phyloP scores from a whole-genome alignment of 257 asterid genomes.

The Solanum stenotomum region DNA sequence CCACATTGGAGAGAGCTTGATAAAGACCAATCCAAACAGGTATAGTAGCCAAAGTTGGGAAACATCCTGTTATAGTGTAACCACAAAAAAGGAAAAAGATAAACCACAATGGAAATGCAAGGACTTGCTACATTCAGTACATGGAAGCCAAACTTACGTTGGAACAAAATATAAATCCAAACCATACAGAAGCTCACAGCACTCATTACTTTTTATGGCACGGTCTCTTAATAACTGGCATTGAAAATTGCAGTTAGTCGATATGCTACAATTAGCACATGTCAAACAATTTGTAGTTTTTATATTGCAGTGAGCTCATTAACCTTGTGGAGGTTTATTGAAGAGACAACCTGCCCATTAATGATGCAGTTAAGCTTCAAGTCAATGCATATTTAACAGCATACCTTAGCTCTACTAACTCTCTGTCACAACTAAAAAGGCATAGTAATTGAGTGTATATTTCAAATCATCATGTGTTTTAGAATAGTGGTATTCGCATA shows the following conservation, averaged over 20 bases:
- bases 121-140: not conserved
- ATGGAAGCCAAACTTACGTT: not conserved
- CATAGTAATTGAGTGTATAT: not conserved
- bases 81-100: not conserved
- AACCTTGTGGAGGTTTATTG: not conserved
- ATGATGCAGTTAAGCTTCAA: not conserved
- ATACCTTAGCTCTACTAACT: not conserved
- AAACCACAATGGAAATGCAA: not conserved
- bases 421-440: not conserved
- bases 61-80: slow-evolving; percentile 52
- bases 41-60: slow-evolving; percentile 98
- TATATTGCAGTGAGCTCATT: not conserved
- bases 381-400: not conserved
- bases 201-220: not conserved
- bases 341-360: not conserved
- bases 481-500: not conserved
- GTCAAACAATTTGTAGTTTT: not conserved
- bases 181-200: not conserved
- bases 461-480: not conserved
- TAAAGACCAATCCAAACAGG: slow-evolving; percentile 98
- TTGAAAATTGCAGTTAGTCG: not conserved
- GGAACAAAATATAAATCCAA: not conserved
- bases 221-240: not conserved
- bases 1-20: slow-evolving; percentile 98
- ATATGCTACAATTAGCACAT: not conserved